Evolutionary conservation across 441 rosid species (phyloP), one percentile per base, ranked within the genome.

Genomic region (Raphanus hybrid): DNA sequence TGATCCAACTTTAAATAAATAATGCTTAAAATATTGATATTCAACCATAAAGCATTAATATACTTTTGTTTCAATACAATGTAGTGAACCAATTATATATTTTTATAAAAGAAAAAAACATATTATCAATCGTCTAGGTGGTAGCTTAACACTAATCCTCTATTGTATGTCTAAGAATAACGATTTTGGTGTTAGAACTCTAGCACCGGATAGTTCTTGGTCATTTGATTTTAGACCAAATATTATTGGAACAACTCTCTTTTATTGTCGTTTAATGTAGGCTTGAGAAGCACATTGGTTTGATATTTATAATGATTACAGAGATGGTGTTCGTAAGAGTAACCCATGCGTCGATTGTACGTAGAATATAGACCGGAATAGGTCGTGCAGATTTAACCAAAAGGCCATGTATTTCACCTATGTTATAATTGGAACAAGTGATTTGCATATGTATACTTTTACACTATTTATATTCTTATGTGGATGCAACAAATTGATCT

Each of bases 81-180:
- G 9, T 39, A 8, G 45, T 39, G 45, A 39, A 39, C 11, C 45
- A 39, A 39, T 8, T 39, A 39, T 39, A 39, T 39, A 7, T 37
- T 37, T 29, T 29, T 29, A 29, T 29, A 37, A 37, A 37, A 37
- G 8, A 37, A 37, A 0, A 37, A 8, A 7, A 1, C 1, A 37
- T 7, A 58, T 75, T 29, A 75, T 6, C 8, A 67, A 75, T 67
- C 73, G 61, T 34, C 78, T 75, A 26, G 20, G 23, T 58, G 67
- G 6, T 74, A 67, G 67, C 59, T 66, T 26, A 32, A 59, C 8
- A 45, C 6, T 45, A 48, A 8, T 0, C 12, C 16, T 60, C 6
- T 68, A 20, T 23, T 68, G 74, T 26, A 75, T 61, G 29, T 69
- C 63, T 0, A 3, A 14, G 6, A 3, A 75, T 11, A 0, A 35